These are phyloP conservation scores for Saururus chinensis DNA, from an alignment of 164 flowering plant species.

Conservation along the genomic window DNA sequence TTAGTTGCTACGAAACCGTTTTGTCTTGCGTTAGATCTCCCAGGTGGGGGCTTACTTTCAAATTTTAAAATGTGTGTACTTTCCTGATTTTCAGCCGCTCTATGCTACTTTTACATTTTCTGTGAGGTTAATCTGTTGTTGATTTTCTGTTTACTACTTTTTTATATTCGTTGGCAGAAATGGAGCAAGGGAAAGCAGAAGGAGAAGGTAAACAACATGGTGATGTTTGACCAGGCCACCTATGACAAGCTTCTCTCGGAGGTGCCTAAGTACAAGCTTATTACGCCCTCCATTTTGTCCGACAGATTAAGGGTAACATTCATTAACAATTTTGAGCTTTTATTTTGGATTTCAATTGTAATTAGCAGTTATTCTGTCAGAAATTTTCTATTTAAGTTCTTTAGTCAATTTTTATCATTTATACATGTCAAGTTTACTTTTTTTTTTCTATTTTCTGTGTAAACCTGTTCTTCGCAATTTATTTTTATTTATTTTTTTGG, in stretches of 20 bases:
- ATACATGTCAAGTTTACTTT: too few relatives aligned
- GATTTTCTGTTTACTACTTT: background rate
- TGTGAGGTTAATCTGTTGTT: background rate
- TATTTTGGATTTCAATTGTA: too few relatives aligned
- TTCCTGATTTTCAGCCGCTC: background rate
- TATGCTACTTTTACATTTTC: background rate
- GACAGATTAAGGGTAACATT: background rate
- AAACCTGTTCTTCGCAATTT: too few relatives aligned
- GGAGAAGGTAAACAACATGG: conserved; percentile 40
- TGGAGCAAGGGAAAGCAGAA: conserved; percentile 30
- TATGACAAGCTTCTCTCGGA: conserved; percentile 8
- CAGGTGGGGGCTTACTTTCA: background rate
- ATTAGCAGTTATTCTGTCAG: too few relatives aligned
- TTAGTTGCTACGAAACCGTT: too few relatives aligned
- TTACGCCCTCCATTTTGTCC: background rate
- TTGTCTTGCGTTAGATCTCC: too few relatives aligned
- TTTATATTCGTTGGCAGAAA: conserved; percentile 6
- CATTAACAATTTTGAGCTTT: too few relatives aligned
- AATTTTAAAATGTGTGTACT: background rate
- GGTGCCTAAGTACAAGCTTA: background rate
- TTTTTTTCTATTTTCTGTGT: too few relatives aligned
- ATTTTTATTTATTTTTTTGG: too few relatives aligned
- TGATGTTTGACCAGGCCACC: conserved; percentile 38
- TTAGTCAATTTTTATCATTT: too few relatives aligned
- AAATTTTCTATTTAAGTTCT: too few relatives aligned